Conservation (phyloP, 805 yeast species). For the Teunomyces panamensis region DNA sequence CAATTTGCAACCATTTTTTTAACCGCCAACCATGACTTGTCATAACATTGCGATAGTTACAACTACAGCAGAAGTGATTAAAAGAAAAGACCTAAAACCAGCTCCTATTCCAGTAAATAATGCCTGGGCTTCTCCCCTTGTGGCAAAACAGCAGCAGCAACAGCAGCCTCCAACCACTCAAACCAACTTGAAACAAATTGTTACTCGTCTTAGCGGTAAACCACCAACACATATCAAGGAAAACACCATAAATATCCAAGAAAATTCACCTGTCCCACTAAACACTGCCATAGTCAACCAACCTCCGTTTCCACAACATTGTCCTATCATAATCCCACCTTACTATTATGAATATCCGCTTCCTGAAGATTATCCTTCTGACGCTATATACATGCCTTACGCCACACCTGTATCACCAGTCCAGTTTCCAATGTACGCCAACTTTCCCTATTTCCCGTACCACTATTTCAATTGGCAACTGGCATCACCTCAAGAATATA, state of each 20-base stretch:
- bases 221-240: not conserved
- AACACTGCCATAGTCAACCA: not conserved
- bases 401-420: not conserved
- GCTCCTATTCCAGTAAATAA: constrained; percentile 9
- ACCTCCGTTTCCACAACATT: not conserved
- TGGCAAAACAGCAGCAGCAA: not conserved
- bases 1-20: not conserved
- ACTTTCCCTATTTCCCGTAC: not conserved
- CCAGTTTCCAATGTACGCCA: constrained; percentile 1
- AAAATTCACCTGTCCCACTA: no score
- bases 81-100: constrained; percentile 1
- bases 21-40: not conserved
- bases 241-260: not conserved
- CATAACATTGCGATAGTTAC: not conserved
- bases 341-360: not conserved
- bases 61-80: not conserved
- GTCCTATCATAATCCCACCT: not conserved
- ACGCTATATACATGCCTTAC: not conserved
- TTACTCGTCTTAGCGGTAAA: not conserved
- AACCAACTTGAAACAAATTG: not conserved
- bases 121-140: constrained; percentile 5
- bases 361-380: not conserved
- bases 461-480: not conserved
- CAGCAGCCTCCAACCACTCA: not conserved
- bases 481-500: not conserved